A percentile compares a stretch with the other conserved stretches of the same genome.
Conservation (phyloP, 2,329 filamentous ascomycete species). For the Botrytis tulipae region DNA sequence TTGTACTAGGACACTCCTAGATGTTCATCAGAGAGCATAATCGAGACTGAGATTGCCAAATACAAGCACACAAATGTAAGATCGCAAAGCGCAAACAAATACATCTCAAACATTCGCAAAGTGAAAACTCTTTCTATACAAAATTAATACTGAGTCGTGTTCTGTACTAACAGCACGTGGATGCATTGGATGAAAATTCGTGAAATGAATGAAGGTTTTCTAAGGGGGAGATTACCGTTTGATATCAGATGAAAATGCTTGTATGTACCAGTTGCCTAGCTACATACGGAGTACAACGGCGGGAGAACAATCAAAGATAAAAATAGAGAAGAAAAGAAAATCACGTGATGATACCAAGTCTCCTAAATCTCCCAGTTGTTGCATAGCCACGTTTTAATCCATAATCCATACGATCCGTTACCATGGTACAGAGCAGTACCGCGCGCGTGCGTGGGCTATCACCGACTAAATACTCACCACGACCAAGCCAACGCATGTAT, state of each 20-base stretch:
- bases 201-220: background rate
- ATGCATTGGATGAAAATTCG: background rate
- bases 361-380: background rate
- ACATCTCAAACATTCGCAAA: background rate
- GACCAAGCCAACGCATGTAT: background rate
- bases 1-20: background rate
- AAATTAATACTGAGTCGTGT: background rate
- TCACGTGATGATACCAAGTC: background rate
- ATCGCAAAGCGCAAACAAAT: no score
- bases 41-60: background rate
- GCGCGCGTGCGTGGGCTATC: conserved; percentile 5
- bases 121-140: background rate
- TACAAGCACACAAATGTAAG: background rate
- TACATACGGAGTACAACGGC: background rate
- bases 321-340: background rate
- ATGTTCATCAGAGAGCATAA: background rate
- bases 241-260: conserved; percentile 5
- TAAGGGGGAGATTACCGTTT: background rate
- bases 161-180: background rate
- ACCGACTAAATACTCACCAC: background rate
- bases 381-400: conserved; percentile 1
- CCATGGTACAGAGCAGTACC: conserved; percentile 2
- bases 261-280: background rate
- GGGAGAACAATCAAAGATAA: background rate
- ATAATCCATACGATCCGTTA: background rate